phyloP scores from a whole-genome alignment of 495 filamentous ascomycete genomes.

The Penicillium chermesinum region DNA sequence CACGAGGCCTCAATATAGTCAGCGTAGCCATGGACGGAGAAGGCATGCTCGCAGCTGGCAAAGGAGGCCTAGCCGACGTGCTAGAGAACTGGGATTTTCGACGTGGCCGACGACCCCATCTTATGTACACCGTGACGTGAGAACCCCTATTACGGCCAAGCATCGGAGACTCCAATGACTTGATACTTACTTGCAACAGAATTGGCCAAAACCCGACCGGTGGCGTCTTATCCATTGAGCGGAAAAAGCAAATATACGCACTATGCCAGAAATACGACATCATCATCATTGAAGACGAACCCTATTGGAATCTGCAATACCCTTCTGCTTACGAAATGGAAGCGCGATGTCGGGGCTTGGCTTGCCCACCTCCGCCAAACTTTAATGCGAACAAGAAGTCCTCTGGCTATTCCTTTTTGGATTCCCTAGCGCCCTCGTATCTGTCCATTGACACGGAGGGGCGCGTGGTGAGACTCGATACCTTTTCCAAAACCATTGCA shows the following conservation, averaged over 20 bases:
- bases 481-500: slow-evolving; percentile 77
- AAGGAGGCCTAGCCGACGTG: slow-evolving; percentile 70
- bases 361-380: slow-evolving; percentile 27
- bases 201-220: slow-evolving; percentile 92
- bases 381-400: slow-evolving; percentile 48
- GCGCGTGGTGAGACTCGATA: slow-evolving; percentile 80
- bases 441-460: slow-evolving; percentile 76
- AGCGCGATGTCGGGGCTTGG: slow-evolving; percentile 28
- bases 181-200: slow-evolving; percentile 31
- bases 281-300: slow-evolving; percentile 90
- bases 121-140: slow-evolving; percentile 89
- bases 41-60: slow-evolving; percentile 65
- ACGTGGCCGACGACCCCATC: slow-evolving; percentile 68
- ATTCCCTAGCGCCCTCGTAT: slow-evolving; percentile 75
- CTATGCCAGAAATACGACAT: slow-evolving; percentile 82
- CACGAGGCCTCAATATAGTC: slow-evolving; percentile 65
- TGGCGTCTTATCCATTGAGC: slow-evolving; percentile 60
- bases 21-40: slow-evolving; percentile 69
- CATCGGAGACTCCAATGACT: background rate
- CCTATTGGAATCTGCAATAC: slow-evolving; percentile 94
- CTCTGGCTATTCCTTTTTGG: slow-evolving; percentile 71
- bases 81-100: slow-evolving; percentile 73
- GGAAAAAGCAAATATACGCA: slow-evolving; percentile 72
- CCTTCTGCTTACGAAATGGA: slow-evolving; percentile 54
- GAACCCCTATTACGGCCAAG: slow-evolving; percentile 17